Evolutionary conservation across 306 rosid genomes (phyloP), one percentile per base, ranked within the genome.

Genomic region (Sophora flavescens): DNA sequence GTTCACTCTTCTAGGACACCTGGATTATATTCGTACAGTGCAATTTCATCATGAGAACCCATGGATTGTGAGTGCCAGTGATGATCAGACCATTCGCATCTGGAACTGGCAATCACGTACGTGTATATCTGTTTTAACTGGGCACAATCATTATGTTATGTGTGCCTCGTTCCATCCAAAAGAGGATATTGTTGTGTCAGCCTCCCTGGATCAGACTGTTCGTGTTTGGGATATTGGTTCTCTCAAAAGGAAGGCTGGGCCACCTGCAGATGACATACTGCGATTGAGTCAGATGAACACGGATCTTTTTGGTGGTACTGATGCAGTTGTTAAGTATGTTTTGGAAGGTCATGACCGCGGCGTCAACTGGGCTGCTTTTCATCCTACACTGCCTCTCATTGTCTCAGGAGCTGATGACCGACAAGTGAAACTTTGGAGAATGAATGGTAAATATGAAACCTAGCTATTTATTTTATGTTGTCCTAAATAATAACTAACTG

Each of bases 101-200:
- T 94, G 98, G 98, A 94, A 94, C 84, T 94, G 98, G 98, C 98
- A 94, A 78, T 94, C 98, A 44, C 98, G 98, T 16, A 94, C 96
- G 45, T 91, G 98, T 63, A 85, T 94, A 72, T 92, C 98, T 82
- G 98, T 94, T 67, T 84, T 94, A 83, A 94, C 98, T 16, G 98
- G 98, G 65, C 98, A 94, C 85, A 94, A 94, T 70, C 98, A 94
- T 79, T 94, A 94, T 84, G 98, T 94, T 35, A 94, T 94, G 98
- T 94, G 98, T 61, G 98, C 98, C 47, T 80, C 94, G 26, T 94
- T 94, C 82, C 98, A 94, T 81, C 96, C 93, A 16, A 94, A 94
- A 71, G 98, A 94, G 67, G 98, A 94, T 80, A 93, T 94, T 79
- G 94, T 90, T 17, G 96, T 94, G 56, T 94, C 98, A 53, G 98